Evolutionary conservation across 2,329 filamentous ascomycete species (phyloP).

Genomic region (Aureobasidium namibiae): DNA sequence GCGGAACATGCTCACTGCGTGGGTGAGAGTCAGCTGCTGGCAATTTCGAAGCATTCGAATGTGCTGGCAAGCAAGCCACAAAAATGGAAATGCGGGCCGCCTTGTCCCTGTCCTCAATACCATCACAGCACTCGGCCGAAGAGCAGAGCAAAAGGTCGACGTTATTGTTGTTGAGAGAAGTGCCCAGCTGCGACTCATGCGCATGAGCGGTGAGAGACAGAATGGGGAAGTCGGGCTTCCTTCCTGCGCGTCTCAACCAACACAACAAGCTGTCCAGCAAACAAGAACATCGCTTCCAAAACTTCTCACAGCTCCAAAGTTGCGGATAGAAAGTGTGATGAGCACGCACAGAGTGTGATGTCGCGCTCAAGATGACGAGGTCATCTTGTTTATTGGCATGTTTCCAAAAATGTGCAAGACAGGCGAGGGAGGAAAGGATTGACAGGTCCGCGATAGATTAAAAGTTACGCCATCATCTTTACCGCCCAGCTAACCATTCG

Average conservation of each 20-base stretch:
- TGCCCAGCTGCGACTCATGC: background rate
- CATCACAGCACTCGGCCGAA: background rate
- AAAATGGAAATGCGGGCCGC: background rate
- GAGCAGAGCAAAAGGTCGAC: background rate
- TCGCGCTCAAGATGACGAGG: constrained; percentile 6
- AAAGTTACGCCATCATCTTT: constrained; percentile 5
- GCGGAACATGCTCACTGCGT: background rate
- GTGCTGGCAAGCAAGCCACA: constrained; percentile 10
- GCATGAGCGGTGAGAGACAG: constrained; percentile 1
- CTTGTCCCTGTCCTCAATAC: background rate
- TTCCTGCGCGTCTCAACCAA: background rate
- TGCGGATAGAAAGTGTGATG: constrained; percentile 8
- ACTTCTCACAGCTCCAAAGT: background rate
- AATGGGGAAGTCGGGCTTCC: background rate
- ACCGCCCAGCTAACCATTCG: constrained; percentile 9
- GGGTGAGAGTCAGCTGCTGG: background rate
- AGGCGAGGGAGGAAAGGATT: background rate
- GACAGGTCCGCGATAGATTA: constrained; percentile 13
- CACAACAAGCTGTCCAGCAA: background rate
- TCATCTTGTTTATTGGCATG: constrained; percentile 1
- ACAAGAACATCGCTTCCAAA: background rate
- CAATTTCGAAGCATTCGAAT: background rate
- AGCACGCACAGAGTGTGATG: background rate
- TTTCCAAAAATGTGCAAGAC: constrained; percentile 10
- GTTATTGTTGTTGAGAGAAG: background rate